Evolutionary conservation across 192 early-diverging fungal genomes (phyloP).

Genomic region (Backusella tuberculispora): DNA sequence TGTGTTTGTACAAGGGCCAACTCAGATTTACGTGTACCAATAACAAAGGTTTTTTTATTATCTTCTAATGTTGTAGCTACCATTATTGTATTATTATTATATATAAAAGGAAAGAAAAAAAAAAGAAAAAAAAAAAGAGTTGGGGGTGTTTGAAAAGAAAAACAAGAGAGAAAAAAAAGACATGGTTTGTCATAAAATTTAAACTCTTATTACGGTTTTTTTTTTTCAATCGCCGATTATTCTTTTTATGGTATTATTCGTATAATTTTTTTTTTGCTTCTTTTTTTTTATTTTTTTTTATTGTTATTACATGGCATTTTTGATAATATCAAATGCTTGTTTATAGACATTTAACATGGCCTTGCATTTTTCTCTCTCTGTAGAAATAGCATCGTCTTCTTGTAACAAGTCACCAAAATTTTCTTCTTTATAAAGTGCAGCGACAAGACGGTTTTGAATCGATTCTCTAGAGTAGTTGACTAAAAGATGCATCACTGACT

Average conservation of each 20-base stretch:
- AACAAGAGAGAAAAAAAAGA: background rate
- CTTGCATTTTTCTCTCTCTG: constrained; percentile 76
- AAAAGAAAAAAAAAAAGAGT: background rate
- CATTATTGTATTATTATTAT: background rate
- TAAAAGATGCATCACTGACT: constrained; percentile 82
- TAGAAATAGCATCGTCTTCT: constrained; percentile 73
- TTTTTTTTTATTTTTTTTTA: constrained; percentile 13
- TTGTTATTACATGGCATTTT: constrained; percentile 23
- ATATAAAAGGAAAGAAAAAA: background rate
- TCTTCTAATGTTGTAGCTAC: background rate
- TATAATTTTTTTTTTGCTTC: background rate
- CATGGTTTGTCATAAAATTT: background rate
- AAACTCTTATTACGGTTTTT: background rate
- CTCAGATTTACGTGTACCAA: constrained; percentile 87
- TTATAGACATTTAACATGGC: constrained; percentile 79
- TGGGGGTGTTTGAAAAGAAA: constrained; percentile 5
- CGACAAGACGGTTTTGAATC: constrained; percentile 78
- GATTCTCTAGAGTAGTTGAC: constrained; percentile 76
- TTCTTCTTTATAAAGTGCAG: constrained; percentile 72
- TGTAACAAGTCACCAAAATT: constrained; percentile 72
- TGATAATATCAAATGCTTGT: constrained; percentile 74
- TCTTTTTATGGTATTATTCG: background rate
- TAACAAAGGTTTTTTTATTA: constrained; percentile 26
- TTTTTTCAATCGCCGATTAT: background rate
- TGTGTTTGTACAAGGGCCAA: constrained; percentile 88